phyloP scores from a whole-genome alignment of 1,284 basidiomycete genomes.

The Tilletia caries region DNA sequence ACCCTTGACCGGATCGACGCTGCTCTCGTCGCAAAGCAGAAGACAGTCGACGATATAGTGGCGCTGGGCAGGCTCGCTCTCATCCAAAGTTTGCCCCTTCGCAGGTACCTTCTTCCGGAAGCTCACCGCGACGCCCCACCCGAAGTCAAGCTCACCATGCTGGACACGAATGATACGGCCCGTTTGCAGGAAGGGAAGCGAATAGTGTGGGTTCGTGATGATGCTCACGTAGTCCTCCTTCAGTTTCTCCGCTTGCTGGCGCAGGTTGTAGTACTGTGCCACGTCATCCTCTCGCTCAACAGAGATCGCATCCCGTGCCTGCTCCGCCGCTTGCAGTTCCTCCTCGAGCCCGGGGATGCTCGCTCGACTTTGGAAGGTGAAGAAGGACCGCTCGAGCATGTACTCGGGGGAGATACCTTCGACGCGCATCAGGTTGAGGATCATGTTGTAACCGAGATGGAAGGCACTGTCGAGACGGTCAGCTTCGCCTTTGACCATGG shows the following conservation, averaged over 20 bases:
- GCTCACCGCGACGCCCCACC: constrained; percentile 90
- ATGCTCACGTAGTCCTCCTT: constrained; percentile 80
- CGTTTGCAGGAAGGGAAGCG: constrained; percentile 85
- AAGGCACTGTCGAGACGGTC: constrained; percentile 97
- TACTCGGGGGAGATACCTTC: constrained; percentile 97
- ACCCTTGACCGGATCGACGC: constrained; percentile 13
- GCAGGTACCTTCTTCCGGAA: constrained; percentile 75
- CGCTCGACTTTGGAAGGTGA: constrained; percentile 92
- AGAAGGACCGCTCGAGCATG: constrained; percentile 97
- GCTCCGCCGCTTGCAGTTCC: constrained; percentile 77
- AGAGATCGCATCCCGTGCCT: constrained; percentile 64
- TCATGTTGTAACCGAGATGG: constrained; percentile 99
- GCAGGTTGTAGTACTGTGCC: constrained; percentile 83
- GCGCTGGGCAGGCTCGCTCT: constrained; percentile 74
- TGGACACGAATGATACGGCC: constrained; percentile 87
- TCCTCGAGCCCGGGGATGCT: constrained; percentile 80
- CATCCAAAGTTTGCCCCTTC: constrained; percentile 29
- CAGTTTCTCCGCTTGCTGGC: constrained; percentile 86
- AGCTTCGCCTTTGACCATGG: constrained; percentile 97
- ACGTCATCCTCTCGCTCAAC: constrained; percentile 81
- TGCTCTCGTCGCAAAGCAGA: constrained; percentile 65
- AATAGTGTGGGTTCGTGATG: constrained; percentile 89
- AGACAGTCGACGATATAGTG: constrained; percentile 94
- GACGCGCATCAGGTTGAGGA: constrained; percentile 96
- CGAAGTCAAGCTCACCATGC: constrained; percentile 83